Evolutionary conservation across 192 early-diverging fungal genomes (phyloP), one percentile per base, ranked within the genome.

Genomic region (Coemansia sp.): DNA sequence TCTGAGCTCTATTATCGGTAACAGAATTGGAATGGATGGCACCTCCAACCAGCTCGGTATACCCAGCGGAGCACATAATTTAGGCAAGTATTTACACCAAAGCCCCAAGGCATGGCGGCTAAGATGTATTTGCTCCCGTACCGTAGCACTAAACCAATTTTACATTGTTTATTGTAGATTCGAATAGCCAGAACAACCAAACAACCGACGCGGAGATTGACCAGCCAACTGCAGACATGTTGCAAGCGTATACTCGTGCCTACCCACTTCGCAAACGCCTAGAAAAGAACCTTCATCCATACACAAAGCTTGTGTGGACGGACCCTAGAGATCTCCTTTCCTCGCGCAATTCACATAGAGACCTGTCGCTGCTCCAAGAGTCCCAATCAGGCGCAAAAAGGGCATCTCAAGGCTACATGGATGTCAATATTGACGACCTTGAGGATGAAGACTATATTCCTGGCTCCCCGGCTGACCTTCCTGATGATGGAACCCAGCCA

Each of bases 291-390:
- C 65, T 77, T 21, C 75, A 76, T 21, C 79, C 79, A 4, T 82
- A 82, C 41, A 82, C 79, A 26, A 76, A 76, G 58, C 71, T 76
- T 6, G 75, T 73, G n/a, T 82, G 79, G 79, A 82, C 75, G 5
- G 60, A 82, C 21, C 71, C 71, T 5, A 62, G 44, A 14, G 79
- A 73, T 5, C 39, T 77, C 39, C 57, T 26, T 14, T 23, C 45
- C n/a, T 18, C 34, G 5, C 24, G 24, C 10, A 67, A 67, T 41
- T 60, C 30, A 21, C 56, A 62, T 15, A 67, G 68, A 20, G 67
- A 68, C n/a, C 4, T 46, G 41, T 56, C 62, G 8, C 45, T 59
- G 23, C 44, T 73, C 1, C 53, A 67, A 10, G 74, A 71, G 30
- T 26, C 46, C 44, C 33, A 63, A 38, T 26, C 57, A 55, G 44